These are phyloP conservation scores for Aureobasidium sp. DNA, from an alignment of 2,329 filamentous ascomycete genomes.

Conservation along the genomic window DNA sequence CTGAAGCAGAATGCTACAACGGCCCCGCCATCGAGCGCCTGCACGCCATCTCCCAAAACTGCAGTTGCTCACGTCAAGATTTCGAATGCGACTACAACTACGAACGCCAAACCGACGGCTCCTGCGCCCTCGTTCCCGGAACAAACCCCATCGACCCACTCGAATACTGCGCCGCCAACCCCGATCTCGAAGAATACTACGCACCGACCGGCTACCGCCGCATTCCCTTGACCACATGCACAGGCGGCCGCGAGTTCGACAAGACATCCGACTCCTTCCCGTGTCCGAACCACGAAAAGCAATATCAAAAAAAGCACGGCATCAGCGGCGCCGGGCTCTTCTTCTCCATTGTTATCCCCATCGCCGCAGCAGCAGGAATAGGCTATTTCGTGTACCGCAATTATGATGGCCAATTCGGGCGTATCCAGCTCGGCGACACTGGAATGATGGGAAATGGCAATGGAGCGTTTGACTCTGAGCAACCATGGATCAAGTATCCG, in stretches of 20 bases:
- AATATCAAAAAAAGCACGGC: conserved; percentile 68
- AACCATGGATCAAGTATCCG: conserved; percentile 74
- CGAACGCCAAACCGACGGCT: conserved; percentile 67
- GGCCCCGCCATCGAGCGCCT: conserved; percentile 61
- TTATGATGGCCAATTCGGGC: conserved; percentile 85
- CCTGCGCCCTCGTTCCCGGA: conserved; percentile 70
- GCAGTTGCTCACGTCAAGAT: conserved; percentile 74
- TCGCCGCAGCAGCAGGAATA: conserved; percentile 60
- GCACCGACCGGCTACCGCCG: conserved; percentile 81
- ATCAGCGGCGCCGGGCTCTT: conserved; percentile 70
- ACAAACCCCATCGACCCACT: conserved; percentile 57
- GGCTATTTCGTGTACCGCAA: conserved; percentile 82
- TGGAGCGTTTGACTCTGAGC: conserved; percentile 56
- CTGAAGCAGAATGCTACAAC: conserved; percentile 74
- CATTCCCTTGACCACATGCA: conserved; percentile 82
- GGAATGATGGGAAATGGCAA: conserved; percentile 28
- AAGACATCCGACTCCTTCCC: conserved; percentile 53
- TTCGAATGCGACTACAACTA: conserved; percentile 98
- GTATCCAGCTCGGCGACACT: conserved; percentile 73
- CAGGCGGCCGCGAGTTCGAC: conserved; percentile 68
- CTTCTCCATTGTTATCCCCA: conserved; percentile 73
- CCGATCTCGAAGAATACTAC: conserved; percentile 69
- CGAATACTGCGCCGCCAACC: conserved; percentile 54
- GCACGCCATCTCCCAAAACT: conserved; percentile 65
- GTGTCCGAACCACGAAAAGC: conserved; percentile 74